Base-by-base conservation (phyloP, 768 basidiomycete genomes). In the Rhizopogon vinicolor region DNA sequence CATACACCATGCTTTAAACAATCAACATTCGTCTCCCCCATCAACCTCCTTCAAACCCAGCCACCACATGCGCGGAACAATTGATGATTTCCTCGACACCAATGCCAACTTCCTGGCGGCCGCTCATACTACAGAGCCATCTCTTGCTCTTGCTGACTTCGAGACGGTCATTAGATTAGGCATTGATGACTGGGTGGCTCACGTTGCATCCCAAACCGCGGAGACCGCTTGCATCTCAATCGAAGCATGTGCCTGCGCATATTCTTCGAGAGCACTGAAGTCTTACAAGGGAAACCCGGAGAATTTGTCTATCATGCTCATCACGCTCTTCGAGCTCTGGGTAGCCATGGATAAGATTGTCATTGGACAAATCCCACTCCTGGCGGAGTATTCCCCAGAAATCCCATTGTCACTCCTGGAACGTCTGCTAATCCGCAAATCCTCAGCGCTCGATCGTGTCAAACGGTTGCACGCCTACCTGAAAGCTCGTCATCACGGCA, bases 251-350 rank as follows among this genome's bases (percentile, higher is more conserved):
- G 68, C 67, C 9, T 48, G 49, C n/a, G 44, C 56, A 3, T 74
- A 78, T 42, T 63, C 64, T 1, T 58, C 57, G 1, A 43, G 64
- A 0, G 71, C 78, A 0, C 25, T 41, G 33, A 18, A 8, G 0
- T 52, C 52, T 1, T 78, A 77, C 44, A 39, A 50, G 9, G 56
- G 58, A 12, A 75, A 70, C 33, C 72, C 77, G 1, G 77, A 79
- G 50, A 59, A 67, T 31, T 40, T 67, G 4, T 80, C 79, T 0
- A 52, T 74, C 2, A 77, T 82, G 72, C 58, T 82, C 41, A 61
- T 83, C 46, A 68, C 66, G 1, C 53, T 48, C 9, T 25, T 68
- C 8, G 74, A 79, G 31, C 67, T 74, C 29, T 74, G 74, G 75
- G 54, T 72, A 12, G 75, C 67, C 0, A 55, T 76, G 5, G 75